Evolutionary conservation across 1,284 basidiomycete genomes (phyloP).

Genomic region (Sanghuangporus baumii): DNA sequence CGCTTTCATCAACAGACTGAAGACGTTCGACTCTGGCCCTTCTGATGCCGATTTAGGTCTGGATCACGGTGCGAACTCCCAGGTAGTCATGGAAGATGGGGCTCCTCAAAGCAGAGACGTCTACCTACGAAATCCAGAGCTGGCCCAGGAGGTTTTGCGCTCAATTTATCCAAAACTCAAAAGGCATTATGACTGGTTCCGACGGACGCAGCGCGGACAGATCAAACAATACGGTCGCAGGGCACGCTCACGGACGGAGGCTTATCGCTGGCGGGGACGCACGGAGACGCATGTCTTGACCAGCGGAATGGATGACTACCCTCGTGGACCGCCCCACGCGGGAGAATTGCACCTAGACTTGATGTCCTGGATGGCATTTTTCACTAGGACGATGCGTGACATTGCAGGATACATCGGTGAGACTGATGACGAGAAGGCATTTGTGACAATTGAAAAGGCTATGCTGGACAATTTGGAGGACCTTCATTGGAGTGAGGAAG

Average conservation of each 20-base stretch:
- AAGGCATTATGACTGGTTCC: slow-evolving; percentile 94
- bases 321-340: slow-evolving; percentile 78
- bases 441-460: slow-evolving; percentile 69
- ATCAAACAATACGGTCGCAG: slow-evolving; percentile 84
- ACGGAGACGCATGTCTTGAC: slow-evolving; percentile 85
- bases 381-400: slow-evolving; percentile 82
- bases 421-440: slow-evolving; percentile 73
- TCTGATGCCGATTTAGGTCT: slow-evolving; percentile 55
- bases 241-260: slow-evolving; percentile 82
- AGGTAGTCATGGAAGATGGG: slow-evolving; percentile 37
- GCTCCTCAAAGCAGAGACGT: slow-evolving; percentile 32
- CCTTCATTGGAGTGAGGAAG: slow-evolving; percentile 86
- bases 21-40: slow-evolving; percentile 37
- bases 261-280: slow-evolving; percentile 92
- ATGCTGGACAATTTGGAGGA: slow-evolving; percentile 88
- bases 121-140: slow-evolving; percentile 51
- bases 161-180: slow-evolving; percentile 82
- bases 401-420: slow-evolving; percentile 82
- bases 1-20: slow-evolving; percentile 77
- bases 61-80: slow-evolving; percentile 43
- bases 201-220: slow-evolving; percentile 87
- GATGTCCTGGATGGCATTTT: slow-evolving; percentile 94
- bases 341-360: slow-evolving; percentile 92
- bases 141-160: slow-evolving; percentile 64
- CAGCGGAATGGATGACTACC: slow-evolving; percentile 94